These are phyloP conservation scores for Paramecium octaurelia DNA, from an alignment of 73 alveolate species.

Conservation along the genomic window DNA sequence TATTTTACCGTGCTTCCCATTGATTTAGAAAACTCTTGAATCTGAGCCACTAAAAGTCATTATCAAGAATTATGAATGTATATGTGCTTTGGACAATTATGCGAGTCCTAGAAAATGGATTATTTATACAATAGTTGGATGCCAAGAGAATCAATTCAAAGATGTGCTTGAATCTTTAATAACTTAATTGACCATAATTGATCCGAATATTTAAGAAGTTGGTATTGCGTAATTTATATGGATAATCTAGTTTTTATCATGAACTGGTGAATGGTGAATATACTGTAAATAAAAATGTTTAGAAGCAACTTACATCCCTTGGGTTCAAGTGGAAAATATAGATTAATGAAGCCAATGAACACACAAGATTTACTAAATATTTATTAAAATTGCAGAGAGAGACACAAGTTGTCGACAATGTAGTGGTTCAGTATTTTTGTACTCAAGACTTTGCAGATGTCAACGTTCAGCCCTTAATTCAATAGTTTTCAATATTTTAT, in stretches of 20 bases:
- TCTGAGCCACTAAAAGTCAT: background rate
- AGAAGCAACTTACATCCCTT: background rate
- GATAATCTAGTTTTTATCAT: background rate
- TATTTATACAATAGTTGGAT: background rate
- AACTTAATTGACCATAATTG: background rate
- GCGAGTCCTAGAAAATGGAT: background rate
- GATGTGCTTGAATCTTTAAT: background rate
- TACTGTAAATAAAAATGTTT: background rate
- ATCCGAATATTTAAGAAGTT: conserved; percentile 8
- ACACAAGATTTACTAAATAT: background rate
- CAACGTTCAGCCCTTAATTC: background rate
- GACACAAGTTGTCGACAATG: background rate
- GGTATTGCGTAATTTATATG: background rate
- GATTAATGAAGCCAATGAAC: background rate
- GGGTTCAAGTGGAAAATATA: background rate
- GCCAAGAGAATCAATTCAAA: background rate
- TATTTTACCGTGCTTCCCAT: background rate
- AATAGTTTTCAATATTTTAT: background rate
- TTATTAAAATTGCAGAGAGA: background rate
- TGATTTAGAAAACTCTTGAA: background rate
- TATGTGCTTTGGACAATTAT: background rate
- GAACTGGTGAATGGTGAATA: background rate
- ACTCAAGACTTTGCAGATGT: background rate
- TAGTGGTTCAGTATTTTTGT: background rate
- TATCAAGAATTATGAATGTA: background rate